Evolutionary conservation across 148 eudicot genomes (phyloP), one percentile per base, ranked within the genome.

Genomic region (Spergularia marina): DNA sequence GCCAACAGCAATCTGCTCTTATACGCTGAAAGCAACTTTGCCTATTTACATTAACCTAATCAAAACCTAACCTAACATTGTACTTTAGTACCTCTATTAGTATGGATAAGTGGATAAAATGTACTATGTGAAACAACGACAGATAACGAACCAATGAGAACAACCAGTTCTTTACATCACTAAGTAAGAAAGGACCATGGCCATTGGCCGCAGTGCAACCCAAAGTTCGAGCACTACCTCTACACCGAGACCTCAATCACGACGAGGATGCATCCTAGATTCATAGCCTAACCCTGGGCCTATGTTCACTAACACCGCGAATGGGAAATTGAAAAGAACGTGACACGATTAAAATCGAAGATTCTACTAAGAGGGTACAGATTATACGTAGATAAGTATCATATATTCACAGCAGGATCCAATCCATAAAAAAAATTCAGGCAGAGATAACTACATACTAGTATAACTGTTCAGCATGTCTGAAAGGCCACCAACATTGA

Each of bases 101-200:
- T 20, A 57, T 56, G 72, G 78, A 41, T 67, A 76, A 76, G 78
- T 67, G 77, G 73, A 76, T 76, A 47, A 56, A 68, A 39, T 6
- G 53, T 44, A 60, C 47, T 71, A 55, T 41, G 65, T 61, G 16
- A 23, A 12, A 25, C 36, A 17, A 59, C 16, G 71, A 65, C 72
- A 21, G 17, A 13, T 47, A 67, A 67, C 71, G 18, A 51, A 51
- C 66, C 12, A 59, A 16, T 25, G 18, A 14, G 1, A 16, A 53
- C 61, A 55, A 39, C 74, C 23, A 71, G 64, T 53, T 56, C 41
- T 36, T 11, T 10, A 10, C 63, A 36, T 67, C 71, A 47, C 36
- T 20, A 17, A 18, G 61, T 9, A 20, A 57, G 7, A 67, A 67
- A 11, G 14, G 16, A 47, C 23, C 36, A 30, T 30, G 36, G 1